phyloP scores from a whole-genome alignment of 2,329 filamentous ascomycete species.

The Fonsecaea erecta region DNA sequence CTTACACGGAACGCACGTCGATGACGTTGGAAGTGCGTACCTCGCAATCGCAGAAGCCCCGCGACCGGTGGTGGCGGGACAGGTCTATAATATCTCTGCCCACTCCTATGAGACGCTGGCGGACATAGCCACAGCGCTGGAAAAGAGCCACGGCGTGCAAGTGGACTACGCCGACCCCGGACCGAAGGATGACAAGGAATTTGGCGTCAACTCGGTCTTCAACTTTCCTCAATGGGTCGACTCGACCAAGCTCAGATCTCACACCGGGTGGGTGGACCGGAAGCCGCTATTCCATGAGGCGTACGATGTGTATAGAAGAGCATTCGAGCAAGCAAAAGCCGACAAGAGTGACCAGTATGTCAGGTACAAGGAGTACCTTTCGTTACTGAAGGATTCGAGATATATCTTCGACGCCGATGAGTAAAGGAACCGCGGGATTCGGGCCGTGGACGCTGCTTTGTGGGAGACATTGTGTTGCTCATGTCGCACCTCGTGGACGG shows the following conservation, averaged over 20 bases:
- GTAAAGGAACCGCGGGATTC: not conserved
- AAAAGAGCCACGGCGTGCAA: slow-evolving; percentile 48
- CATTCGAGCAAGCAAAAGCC: slow-evolving; percentile 24
- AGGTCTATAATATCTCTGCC: slow-evolving; percentile 55
- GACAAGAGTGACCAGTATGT: slow-evolving; percentile 18
- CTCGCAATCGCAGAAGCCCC: slow-evolving; percentile 48
- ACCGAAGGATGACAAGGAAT: slow-evolving; percentile 25
- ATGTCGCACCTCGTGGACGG: not conserved
- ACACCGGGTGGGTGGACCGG: slow-evolving; percentile 30
- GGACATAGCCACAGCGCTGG: slow-evolving; percentile 48
- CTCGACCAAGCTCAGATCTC: slow-evolving; percentile 29
- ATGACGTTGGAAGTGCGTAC: slow-evolving; percentile 58
- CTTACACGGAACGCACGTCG: slow-evolving; percentile 55
- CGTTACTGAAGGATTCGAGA: not conserved
- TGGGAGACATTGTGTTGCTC: not conserved
- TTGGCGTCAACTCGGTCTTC: slow-evolving; percentile 19
- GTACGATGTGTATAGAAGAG: slow-evolving; percentile 29
- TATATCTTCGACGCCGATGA: not conserved
- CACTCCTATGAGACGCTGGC: slow-evolving; percentile 52
- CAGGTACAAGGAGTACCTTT: not conserved
- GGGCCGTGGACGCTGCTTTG: not conserved
- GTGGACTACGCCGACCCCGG: slow-evolving; percentile 41
- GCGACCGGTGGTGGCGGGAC: slow-evolving; percentile 43
- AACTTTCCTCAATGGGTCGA: slow-evolving; percentile 34
- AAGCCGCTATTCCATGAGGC: slow-evolving; percentile 33